phyloP scores from a whole-genome alignment of 2,329 filamentous ascomycete genomes.

The Knufia fluminis region DNA sequence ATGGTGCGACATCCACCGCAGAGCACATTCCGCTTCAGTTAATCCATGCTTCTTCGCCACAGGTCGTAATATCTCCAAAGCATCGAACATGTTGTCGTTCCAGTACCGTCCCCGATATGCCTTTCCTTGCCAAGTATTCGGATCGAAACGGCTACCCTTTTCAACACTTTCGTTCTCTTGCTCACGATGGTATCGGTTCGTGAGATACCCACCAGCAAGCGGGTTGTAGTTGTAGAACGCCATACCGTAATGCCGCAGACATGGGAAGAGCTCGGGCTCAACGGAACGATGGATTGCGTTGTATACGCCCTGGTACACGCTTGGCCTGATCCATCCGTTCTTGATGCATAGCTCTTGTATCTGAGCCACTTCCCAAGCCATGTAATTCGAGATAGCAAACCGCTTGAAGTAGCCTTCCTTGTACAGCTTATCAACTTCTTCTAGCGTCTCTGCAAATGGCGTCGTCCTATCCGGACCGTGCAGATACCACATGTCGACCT shows the following conservation, averaged over 20 bases:
- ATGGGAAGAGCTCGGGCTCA: slow-evolving; percentile 36
- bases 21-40: slow-evolving; percentile 34
- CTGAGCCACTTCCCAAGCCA: slow-evolving; percentile 39
- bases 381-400: slow-evolving; percentile 40
- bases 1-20: slow-evolving; percentile 41
- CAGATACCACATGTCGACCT: slow-evolving; percentile 42
- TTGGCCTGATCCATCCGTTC: slow-evolving; percentile 36
- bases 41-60: slow-evolving; percentile 33
- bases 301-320: slow-evolving; percentile 41
- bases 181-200: slow-evolving; percentile 31
- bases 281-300: slow-evolving; percentile 31
- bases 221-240: slow-evolving; percentile 35
- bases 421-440: slow-evolving; percentile 38
- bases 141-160: slow-evolving; percentile 32
- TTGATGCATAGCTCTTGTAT: slow-evolving; percentile 37
- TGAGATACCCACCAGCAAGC: slow-evolving; percentile 40
- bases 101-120: slow-evolving; percentile 33
- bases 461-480: slow-evolving; percentile 42
- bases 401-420: slow-evolving; percentile 38
- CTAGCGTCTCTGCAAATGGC: slow-evolving; percentile 39
- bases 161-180: slow-evolving; percentile 23
- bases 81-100: slow-evolving; percentile 36
- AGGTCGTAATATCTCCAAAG: slow-evolving; percentile 33
- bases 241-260: slow-evolving; percentile 36
- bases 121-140: slow-evolving; percentile 31